Conservation (phyloP, 805 yeast species). For the Teunomyces gatunensis region DNA sequence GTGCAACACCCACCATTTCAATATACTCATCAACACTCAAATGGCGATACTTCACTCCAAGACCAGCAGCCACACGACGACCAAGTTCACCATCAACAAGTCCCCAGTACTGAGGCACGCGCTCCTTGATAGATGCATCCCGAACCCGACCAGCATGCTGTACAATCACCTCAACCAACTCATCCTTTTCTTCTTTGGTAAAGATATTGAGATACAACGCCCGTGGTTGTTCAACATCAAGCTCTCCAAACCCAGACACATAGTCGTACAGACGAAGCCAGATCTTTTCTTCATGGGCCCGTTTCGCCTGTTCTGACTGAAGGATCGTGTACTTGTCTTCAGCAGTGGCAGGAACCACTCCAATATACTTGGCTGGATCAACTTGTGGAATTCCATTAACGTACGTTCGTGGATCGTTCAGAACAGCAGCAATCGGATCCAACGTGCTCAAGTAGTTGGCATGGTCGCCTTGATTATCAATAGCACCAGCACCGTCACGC, state of each 20-base stretch:
- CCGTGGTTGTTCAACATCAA: conserved; percentile 49
- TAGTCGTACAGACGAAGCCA: conserved; percentile 36
- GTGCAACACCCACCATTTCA: conserved; percentile 20
- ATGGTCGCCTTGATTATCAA: conserved; percentile 66
- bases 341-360: conserved; percentile 27
- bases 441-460: conserved; percentile 69
- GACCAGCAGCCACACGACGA: conserved; percentile 37
- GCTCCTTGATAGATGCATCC: conserved; percentile 27
- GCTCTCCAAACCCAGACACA: conserved; percentile 40
- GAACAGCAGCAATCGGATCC: conserved; percentile 28
- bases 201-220: conserved; percentile 40
- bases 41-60: conserved; percentile 35
- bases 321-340: conserved; percentile 23
- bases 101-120: conserved; percentile 43
- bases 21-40: conserved; percentile 33
- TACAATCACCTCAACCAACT: conserved; percentile 35
- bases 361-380: conserved; percentile 25
- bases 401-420: conserved; percentile 16
- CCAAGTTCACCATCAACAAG: conserved; percentile 41
- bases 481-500: conserved; percentile 73
- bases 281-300: conserved; percentile 35
- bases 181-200: conserved; percentile 26
- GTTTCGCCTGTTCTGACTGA: conserved; percentile 27
- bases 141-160: conserved; percentile 37
- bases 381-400: conserved; percentile 20